Evolutionary conservation across 371 early-diverging fungal species (phyloP).

Genomic region (Nematocida minor): DNA sequence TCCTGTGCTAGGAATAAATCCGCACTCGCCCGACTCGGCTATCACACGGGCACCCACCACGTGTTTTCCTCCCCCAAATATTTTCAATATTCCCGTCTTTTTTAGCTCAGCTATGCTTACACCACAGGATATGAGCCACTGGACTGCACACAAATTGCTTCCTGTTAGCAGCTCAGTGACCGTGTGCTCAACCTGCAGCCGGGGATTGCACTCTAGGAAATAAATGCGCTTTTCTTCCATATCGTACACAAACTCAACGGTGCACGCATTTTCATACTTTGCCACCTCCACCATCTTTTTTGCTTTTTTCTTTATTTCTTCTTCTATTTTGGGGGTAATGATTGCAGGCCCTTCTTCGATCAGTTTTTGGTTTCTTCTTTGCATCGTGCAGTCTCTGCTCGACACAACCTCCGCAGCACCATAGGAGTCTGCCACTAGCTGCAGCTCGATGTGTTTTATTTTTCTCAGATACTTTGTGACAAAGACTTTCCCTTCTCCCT

Average conservation of each 20-base stretch:
- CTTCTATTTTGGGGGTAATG: constrained; percentile 68
- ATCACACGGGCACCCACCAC: constrained; percentile 94
- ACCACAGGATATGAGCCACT: constrained; percentile 84
- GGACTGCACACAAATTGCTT: constrained; percentile 88
- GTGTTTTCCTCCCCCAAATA: constrained; percentile 67
- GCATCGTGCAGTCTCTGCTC: constrained; percentile 93
- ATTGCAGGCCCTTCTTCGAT: constrained; percentile 79
- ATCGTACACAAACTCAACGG: constrained; percentile 89
- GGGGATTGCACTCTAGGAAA: constrained; percentile 91
- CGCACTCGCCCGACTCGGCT: constrained; percentile 95
- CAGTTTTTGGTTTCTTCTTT: constrained; percentile 93
- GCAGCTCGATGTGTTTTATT: constrained; percentile 91
- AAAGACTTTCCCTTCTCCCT: no score
- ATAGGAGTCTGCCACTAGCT: constrained; percentile 84
- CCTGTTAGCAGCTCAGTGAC: constrained; percentile 94
- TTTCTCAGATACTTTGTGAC: constrained; percentile 84
- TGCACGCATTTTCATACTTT: constrained; percentile 90
- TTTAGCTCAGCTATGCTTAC: not conserved
- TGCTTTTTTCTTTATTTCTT: constrained; percentile 86
- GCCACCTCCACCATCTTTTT: constrained; percentile 81
- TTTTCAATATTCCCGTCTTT: constrained; percentile 3
- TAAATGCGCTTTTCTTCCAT: constrained; percentile 76
- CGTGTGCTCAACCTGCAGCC: constrained; percentile 97
- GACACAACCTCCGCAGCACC: constrained; percentile 91
- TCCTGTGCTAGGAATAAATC: constrained; percentile 89